Base-by-base conservation (phyloP, 2,329 filamentous ascomycete genomes). In the Penicillium sp. region DNA sequence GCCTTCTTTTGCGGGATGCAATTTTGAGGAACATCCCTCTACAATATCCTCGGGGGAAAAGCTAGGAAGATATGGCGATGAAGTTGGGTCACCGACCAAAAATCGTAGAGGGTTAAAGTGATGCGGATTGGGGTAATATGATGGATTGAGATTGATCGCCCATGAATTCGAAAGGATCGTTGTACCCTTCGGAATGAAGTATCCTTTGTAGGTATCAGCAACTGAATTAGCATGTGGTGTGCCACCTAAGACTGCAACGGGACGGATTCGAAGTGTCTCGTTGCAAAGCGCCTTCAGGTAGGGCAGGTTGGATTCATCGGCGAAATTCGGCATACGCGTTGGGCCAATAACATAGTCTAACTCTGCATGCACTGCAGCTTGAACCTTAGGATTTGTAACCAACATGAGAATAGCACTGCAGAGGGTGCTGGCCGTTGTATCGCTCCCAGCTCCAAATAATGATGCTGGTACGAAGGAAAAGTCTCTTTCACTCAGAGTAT, bases 401-500 rank as follows among this genome's bases (percentile, higher is more conserved):
- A 83, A 29, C 65, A 81, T 57, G 59, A 83, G 26, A 65, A 83
- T 77, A 69, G 69, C 76, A 3, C 74, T 76, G 61, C 75, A 78
- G 21, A 79, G 67, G 0, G 76, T 78, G 6, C 74, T 77, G 1
- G 77, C 76, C 1, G 77, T 80, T 3, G 59, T 62, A 24, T 60
- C 57, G 28, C 59, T 62, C 13, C 78, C 73, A 28, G 77, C 77
- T 5, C 76, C 77, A 47, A 80, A 78, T 5, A 81, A 65, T 0
- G 73, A 60, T 21, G 55, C 58, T 6, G 58, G 58, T 5, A 75
- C 26, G 71, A 75, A 78, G 4, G 75, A 74, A 58, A 80, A 78
- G 60, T 79, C 72, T 6, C 70, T 70, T 31, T 80, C 77, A 2
- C 73, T 75, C 6, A 81, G 68, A 0, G 71, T 70, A 5, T 33